A percentile compares a stretch with the other conserved stretches of the same genome.
These are phyloP conservation scores for Stagonosporopsis rhizophila DNA, from an alignment of 2,329 filamentous ascomycete genomes.

Conservation along the genomic window DNA sequence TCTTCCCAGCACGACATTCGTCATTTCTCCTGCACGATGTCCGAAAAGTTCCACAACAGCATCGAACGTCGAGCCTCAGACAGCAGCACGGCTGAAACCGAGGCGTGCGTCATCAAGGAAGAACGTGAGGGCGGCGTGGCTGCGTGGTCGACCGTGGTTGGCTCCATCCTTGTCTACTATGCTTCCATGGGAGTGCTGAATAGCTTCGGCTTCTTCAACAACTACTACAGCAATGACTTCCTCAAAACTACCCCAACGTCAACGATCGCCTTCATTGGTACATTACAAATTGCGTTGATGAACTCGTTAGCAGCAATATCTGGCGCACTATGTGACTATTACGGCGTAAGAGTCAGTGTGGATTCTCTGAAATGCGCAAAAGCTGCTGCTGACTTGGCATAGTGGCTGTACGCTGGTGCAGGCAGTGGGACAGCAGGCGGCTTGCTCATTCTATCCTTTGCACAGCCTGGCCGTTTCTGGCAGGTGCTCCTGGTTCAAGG, in stretches of 20 bases:
- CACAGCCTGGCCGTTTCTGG: slow-evolving; percentile 41
- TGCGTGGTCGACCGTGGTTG: slow-evolving; percentile 47
- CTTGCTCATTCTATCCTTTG: slow-evolving; percentile 37
- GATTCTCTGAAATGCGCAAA: slow-evolving; percentile 21
- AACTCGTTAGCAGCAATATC: slow-evolving; percentile 64
- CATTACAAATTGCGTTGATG: slow-evolving; percentile 55
- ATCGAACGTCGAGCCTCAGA: slow-evolving; percentile 18
- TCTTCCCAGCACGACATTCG: slow-evolving; percentile 8
- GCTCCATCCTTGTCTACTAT: slow-evolving; percentile 49
- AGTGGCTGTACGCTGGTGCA: slow-evolving; percentile 40
- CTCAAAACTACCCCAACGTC: slow-evolving; percentile 40
- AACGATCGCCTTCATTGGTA: slow-evolving; percentile 54
- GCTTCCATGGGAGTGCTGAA: slow-evolving; percentile 52
- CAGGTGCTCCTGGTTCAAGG: slow-evolving; percentile 56
- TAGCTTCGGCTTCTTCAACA: slow-evolving; percentile 55
- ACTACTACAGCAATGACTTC: slow-evolving; percentile 52
- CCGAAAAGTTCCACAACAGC: slow-evolving; percentile 22
- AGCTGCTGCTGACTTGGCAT: slow-evolving; percentile 26
- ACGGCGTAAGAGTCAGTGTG: slow-evolving; percentile 60
- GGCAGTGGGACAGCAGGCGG: slow-evolving; percentile 30
- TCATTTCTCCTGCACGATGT: slow-evolving; percentile 21
- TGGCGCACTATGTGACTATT: slow-evolving; percentile 68
- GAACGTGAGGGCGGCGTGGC: slow-evolving; percentile 23
- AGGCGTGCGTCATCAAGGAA: slow-evolving; percentile 33
- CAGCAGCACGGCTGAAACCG: slow-evolving; percentile 26